A percentile compares a stretch with the other conserved stretches of the same genome.
phyloP scores from a whole-genome alignment of 75 land plant genomes.

The Cryptomeria japonica region DNA sequence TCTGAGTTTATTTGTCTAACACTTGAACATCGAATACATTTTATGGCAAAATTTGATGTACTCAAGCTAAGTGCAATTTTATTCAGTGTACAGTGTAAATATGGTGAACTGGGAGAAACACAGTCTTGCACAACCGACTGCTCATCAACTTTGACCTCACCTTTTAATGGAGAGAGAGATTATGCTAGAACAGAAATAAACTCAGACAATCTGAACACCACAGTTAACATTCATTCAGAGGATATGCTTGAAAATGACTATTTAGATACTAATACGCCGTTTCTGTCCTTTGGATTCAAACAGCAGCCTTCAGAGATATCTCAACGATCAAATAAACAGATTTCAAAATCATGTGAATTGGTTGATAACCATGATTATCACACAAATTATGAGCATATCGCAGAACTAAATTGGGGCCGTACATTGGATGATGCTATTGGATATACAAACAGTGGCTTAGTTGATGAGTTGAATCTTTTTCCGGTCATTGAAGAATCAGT shows the following conservation, averaged over 20 bases:
- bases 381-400: neutral
- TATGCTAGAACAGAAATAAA: conserved; percentile 9
- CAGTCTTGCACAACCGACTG: conserved; percentile 70
- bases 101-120: conserved; percentile 62
- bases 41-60: conserved; percentile 43
- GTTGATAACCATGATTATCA: neutral
- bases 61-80: conserved; percentile 56
- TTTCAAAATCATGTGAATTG: neutral
- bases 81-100: conserved; percentile 56
- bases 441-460: neutral
- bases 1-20: conserved; percentile 59
- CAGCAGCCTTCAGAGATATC: neutral
- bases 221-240: neutral
- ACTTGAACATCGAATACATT: conserved; percentile 30
- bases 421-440: neutral
- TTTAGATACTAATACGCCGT: neutral
- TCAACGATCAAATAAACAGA: neutral
- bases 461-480: neutral
- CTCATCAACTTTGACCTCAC: conserved; percentile 57
- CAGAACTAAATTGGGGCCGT: conserved; percentile 2
- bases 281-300: neutral
- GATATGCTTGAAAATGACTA: neutral
- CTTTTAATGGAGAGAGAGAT: conserved; percentile 35
- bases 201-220: neutral
- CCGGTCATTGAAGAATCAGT: neutral